phyloP scores from a whole-genome alignment of 108 stramenopile genomes.

The Skeletonema potamos region DNA sequence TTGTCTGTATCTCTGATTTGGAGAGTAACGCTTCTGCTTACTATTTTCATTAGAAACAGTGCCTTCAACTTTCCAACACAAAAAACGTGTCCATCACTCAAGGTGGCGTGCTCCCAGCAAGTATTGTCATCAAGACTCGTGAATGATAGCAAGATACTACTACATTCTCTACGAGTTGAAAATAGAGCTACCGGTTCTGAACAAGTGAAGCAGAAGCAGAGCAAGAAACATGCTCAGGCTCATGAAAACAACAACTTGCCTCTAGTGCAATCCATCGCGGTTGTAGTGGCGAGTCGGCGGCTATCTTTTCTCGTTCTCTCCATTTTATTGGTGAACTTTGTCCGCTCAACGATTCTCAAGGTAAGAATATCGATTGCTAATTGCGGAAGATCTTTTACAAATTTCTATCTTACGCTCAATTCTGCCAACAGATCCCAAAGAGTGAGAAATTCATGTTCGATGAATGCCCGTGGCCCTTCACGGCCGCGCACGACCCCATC shows the following conservation, averaged over 20 bases:
- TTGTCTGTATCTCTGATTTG: background rate
- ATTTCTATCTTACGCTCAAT: background rate
- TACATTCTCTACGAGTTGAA: background rate
- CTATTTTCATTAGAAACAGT: background rate
- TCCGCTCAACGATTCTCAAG: slow-evolving; percentile 36
- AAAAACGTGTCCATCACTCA: background rate
- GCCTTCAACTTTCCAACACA: background rate
- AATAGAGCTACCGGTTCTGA: background rate
- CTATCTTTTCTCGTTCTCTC: slow-evolving; percentile 34
- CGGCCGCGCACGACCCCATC: slow-evolving; percentile 54
- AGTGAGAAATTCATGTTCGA: slow-evolving; percentile 39
- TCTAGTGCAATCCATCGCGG: slow-evolving; percentile 14
- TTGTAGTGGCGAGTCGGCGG: slow-evolving; percentile 21
- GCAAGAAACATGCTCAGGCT: background rate
- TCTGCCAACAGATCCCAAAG: slow-evolving; percentile 28
- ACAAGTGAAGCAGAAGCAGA: background rate
- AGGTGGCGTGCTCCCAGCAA: background rate
- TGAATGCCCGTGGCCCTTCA: slow-evolving; percentile 67
- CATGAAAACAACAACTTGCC: background rate
- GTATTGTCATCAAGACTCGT: background rate
- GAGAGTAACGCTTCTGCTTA: background rate
- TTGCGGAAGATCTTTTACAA: background rate
- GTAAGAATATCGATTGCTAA: slow-evolving; percentile 7
- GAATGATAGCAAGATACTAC: background rate
- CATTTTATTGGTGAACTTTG: slow-evolving; percentile 19